Evolutionary conservation across 2,329 filamentous ascomycete species (phyloP).

Genomic region (Pestalotiopsis sp.): DNA sequence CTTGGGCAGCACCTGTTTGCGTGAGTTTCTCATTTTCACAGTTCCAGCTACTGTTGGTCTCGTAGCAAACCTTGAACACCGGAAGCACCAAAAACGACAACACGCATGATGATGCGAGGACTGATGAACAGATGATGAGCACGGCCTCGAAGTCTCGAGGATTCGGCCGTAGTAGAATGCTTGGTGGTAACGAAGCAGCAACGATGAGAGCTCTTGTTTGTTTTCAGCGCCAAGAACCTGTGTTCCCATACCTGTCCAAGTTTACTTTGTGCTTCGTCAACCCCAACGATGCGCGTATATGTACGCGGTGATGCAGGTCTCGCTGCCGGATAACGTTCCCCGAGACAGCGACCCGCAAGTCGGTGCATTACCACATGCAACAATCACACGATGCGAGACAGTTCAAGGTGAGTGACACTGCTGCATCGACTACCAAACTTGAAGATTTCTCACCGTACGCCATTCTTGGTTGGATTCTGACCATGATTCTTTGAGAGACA

Average conservation of each 20-base stretch:
- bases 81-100: conserved; percentile 31
- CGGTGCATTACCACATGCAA: too few species aligned
- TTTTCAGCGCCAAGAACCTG: not conserved
- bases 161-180: not conserved
- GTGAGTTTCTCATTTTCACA: not conserved
- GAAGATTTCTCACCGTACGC: too few species aligned
- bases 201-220: not conserved
- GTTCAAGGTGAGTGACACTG: too few species aligned
- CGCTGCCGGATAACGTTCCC: not conserved
- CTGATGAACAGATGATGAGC: too few species aligned
- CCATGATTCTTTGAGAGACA: too few species aligned
- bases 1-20: conserved; percentile 22
- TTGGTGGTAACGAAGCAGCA: not conserved
- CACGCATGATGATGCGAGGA: conserved; percentile 20
- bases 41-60: not conserved
- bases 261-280: not conserved
- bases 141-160: too few species aligned
- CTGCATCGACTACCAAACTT: too few species aligned
- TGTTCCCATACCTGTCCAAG: not conserved
- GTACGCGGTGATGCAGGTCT: not conserved
- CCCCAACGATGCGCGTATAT: too few species aligned
- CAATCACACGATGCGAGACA: too few species aligned
- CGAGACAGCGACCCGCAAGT: not conserved
- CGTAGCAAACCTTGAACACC: conserved; percentile 23
- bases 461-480: too few species aligned